Evolutionary conservation across 2,329 filamentous ascomycete species (phyloP).

Genomic region (Magnaporthiopsis incrustans): DNA sequence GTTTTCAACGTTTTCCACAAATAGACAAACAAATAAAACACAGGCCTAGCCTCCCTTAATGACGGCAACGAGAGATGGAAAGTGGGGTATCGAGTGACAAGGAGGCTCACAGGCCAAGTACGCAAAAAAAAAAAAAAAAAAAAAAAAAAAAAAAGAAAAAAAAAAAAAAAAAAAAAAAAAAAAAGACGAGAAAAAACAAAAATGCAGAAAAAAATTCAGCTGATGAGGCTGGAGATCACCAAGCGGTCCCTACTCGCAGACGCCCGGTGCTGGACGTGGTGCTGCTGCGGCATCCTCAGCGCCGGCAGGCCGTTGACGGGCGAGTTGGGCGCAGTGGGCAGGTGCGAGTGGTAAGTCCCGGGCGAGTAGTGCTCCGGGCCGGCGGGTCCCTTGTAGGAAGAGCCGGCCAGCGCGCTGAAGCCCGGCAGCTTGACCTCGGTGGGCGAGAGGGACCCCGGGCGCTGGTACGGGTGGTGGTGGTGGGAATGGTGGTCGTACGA

Average conservation of each 20-base stretch:
- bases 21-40: neutral
- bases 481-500: neutral
- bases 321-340: conserved; percentile 27
- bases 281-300: neutral
- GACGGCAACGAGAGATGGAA: neutral
- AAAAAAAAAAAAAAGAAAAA: neutral
- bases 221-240: conserved; percentile 1
- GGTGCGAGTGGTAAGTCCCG: conserved; percentile 12
- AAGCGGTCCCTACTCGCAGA: neutral
- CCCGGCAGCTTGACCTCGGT: conserved; percentile 21
- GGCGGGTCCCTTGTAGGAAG: conserved; percentile 8
- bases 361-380: conserved; percentile 4
- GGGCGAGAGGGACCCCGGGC: conserved; percentile 6
- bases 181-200: neutral
- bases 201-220: neutral
- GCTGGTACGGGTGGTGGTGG: conserved; percentile 2
- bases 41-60: neutral
- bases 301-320: conserved; percentile 15
- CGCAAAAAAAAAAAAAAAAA: neutral
- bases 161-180: neutral
- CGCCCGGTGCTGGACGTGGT: neutral
- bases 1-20: neutral
- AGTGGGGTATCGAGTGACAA: neutral
- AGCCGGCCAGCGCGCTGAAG: conserved; percentile 15
- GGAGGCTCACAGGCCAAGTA: neutral